Conservation (phyloP, 331 rosid genomes). For the Malus hybrid region DNA sequence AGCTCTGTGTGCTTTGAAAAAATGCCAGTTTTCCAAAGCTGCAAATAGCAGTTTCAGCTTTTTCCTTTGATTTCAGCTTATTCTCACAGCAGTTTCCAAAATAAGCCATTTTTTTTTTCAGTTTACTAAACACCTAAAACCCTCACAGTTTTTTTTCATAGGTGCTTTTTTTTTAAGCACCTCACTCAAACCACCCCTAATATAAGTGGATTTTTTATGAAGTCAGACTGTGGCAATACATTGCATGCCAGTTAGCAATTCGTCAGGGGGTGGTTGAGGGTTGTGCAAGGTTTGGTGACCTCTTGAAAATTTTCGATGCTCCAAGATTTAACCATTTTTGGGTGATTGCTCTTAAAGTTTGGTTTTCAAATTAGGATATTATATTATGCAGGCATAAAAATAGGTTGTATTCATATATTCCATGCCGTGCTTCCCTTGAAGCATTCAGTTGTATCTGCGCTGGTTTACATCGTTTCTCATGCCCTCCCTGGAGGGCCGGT, state of each 20-base stretch:
- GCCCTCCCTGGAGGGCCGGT: background rate
- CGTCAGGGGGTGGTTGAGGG: background rate
- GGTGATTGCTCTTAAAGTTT: background rate
- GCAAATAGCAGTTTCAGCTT: too few relatives aligned
- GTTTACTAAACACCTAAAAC: too few relatives aligned
- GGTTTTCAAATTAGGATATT: background rate
- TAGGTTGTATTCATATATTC: background rate
- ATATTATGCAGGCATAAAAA: background rate
- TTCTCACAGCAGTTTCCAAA: too few relatives aligned
- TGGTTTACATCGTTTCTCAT: background rate
- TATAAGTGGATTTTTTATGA: background rate
- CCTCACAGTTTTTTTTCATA: too few relatives aligned
- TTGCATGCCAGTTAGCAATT: background rate
- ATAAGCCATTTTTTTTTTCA: too few relatives aligned
- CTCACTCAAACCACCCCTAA: background rate
- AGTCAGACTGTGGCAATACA: background rate
- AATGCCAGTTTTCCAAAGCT: too few relatives aligned
- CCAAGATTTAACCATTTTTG: background rate
- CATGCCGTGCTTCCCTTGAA: background rate
- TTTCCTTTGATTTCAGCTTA: too few relatives aligned
- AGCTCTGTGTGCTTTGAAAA: too few relatives aligned
- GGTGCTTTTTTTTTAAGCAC: too few relatives aligned
- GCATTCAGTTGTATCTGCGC: background rate
- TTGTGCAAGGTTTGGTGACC: background rate
- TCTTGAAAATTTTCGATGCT: background rate